These are phyloP conservation scores for Trichocladium antarcticum DNA, from an alignment of 495 filamentous ascomycete species.

Conservation along the genomic window DNA sequence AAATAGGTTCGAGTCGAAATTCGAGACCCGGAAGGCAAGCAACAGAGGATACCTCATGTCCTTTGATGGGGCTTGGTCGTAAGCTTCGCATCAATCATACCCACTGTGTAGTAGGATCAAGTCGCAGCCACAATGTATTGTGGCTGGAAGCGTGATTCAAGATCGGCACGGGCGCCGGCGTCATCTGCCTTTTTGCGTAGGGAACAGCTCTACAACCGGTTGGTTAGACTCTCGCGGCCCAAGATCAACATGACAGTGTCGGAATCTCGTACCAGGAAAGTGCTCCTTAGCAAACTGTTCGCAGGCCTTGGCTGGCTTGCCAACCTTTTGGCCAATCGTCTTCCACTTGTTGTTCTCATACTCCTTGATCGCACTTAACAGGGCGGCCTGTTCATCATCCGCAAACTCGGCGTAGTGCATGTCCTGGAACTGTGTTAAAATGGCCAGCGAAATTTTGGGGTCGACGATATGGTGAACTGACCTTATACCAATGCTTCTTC, in stretches of 20 bases:
- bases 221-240: neutral
- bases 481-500: constrained; percentile 99
- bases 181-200: constrained; percentile 8
- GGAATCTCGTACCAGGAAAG: constrained; percentile 43
- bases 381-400: constrained; percentile 57
- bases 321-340: constrained; percentile 86
- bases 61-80: too few species aligned
- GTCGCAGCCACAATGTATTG: neutral
- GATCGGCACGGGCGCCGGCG: neutral
- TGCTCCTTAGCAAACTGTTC: constrained; percentile 98
- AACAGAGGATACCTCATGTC: too few species aligned
- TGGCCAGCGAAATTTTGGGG: neutral
- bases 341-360: constrained; percentile 99
- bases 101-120: too few species aligned
- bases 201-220: constrained; percentile 14
- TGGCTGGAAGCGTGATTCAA: too few species aligned
- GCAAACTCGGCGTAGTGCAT: constrained; percentile 99
- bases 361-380: constrained; percentile 82
- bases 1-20: neutral
- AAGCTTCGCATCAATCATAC: too few species aligned
- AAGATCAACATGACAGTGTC: neutral
- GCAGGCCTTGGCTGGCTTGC: constrained; percentile 98
- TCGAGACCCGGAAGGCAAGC: too few species aligned
- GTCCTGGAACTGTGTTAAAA: constrained; percentile 35
- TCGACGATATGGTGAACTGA: neutral